Evolutionary conservation across 108 stramenopile species (phyloP), one percentile per base, ranked within the genome.

Genomic region (Pseudonitzschia multiseries): DNA sequence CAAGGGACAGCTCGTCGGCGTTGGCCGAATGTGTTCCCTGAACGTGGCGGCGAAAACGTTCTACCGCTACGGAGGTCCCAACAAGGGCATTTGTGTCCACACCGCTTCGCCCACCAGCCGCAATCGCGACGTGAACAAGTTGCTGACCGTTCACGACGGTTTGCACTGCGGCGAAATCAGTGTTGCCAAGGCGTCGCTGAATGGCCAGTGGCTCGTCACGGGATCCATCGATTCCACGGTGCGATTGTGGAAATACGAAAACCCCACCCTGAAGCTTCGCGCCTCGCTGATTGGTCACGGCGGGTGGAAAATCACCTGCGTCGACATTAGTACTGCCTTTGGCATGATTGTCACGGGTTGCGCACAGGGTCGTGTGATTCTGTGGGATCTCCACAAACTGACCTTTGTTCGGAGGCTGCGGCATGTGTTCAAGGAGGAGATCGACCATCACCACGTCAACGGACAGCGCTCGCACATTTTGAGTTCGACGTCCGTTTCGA

Each of bases 311-410:
- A 92, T 98, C 43, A 94, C 90, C 5, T 94, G 93, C 81, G 68
- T 96, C 22, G 91, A 94, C 74, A 75, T 96, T 31, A 86, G 89
- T 67, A 91, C 89, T 46, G 84, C 76, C 20, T 95, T 88, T 77
- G 94, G 96, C 36, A 87, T 75, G 33, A 91, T 97, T 67, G 94
- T 96, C 28, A 96, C 90, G 2, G 97, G 93, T 28, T 93, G 91
- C 44, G 87, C 87, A 5, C 87, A 95, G 72, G 96, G 95, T 28
- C 83, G 82, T 40, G 94, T 96, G n/a, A 72, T 97, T 33, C 65
- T 96, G 9, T 98, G 97, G 97, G 96, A 98, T 73, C 73, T 97
- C 62, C 81, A 93, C 48, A 87, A 92, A n/a, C 74, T 94, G 69
- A 92, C 89, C 36, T 97, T 96, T 68, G 77, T 96, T 68, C 89